phyloP scores from a whole-genome alignment of 352 stramenopile genomes.

The Phytopythium aichiense region DNA sequence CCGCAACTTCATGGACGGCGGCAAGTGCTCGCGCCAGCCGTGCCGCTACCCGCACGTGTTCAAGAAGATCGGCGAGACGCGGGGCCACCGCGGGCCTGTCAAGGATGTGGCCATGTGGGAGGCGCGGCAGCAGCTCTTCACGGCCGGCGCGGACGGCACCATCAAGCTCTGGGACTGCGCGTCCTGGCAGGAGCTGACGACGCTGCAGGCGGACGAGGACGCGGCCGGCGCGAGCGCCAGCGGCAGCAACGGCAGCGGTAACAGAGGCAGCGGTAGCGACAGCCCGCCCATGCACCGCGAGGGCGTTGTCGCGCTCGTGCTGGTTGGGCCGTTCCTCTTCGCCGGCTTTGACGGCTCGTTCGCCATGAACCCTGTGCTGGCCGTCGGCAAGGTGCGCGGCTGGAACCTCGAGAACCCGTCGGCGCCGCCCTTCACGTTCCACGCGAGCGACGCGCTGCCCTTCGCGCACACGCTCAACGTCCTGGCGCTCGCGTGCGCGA shows the following conservation, averaged over 20 bases:
- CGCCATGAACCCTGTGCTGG: constrained; percentile 45
- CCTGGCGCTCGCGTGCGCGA: constrained; percentile 64
- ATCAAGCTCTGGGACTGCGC: constrained; percentile 85
- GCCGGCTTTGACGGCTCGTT: constrained; percentile 74
- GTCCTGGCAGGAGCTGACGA: constrained; percentile 77
- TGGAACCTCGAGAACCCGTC: constrained; percentile 81
- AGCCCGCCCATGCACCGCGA: constrained; percentile 22
- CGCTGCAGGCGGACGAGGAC: constrained; percentile 49
- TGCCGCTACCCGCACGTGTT: constrained; percentile 82
- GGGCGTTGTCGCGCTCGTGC: constrained; percentile 62
- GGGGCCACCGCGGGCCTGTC: constrained; percentile 61
- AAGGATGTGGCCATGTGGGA: constrained; percentile 81
- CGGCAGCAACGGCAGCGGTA: constrained; percentile 10
- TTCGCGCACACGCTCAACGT: constrained; percentile 78
- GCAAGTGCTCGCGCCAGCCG: constrained; percentile 64
- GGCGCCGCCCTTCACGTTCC: constrained; percentile 61
- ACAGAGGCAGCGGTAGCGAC: neutral
- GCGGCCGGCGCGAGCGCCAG: constrained; percentile 12
- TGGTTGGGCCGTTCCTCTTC: constrained; percentile 76
- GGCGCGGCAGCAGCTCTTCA: constrained; percentile 73
- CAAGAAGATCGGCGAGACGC: constrained; percentile 79
- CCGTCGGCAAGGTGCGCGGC: constrained; percentile 69
- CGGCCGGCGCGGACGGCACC: constrained; percentile 54
- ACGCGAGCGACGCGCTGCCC: constrained; percentile 52
- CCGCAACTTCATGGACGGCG: constrained; percentile 50